Evolutionary conservation across 2,329 filamentous ascomycete species (phyloP).

Genomic region (Rugonectria rugulosa): DNA sequence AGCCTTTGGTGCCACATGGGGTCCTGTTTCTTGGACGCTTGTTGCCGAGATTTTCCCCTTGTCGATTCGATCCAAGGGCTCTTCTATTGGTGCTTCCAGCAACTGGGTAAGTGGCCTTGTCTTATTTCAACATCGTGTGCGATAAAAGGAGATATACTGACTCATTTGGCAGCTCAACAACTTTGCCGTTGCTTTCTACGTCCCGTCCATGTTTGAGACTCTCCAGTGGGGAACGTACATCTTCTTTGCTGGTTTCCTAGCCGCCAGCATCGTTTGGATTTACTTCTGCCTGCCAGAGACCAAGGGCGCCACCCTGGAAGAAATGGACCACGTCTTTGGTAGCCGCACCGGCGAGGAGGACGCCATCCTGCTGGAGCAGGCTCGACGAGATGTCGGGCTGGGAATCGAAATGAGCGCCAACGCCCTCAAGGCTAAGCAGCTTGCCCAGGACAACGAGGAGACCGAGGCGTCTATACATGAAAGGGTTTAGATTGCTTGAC

Average conservation of each 20-base stretch:
- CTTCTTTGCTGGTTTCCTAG: constrained; percentile 62
- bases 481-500: constrained; percentile 15
- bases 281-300: constrained; percentile 63
- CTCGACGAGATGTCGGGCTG: constrained; percentile 33
- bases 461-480: constrained; percentile 24
- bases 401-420: constrained; percentile 24
- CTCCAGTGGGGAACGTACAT: constrained; percentile 62
- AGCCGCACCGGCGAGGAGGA: constrained; percentile 44
- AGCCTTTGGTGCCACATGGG: constrained; percentile 51
- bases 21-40: constrained; percentile 57
- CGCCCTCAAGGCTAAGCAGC: constrained; percentile 30
- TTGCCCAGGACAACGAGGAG: constrained; percentile 28
- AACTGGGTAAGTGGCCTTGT: constrained; percentile 47
- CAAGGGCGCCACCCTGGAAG: constrained; percentile 61
- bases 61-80: constrained; percentile 53
- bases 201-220: constrained; percentile 48
- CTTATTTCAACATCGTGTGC: background rate
- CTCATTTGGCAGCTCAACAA: constrained; percentile 46
- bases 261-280: constrained; percentile 55
- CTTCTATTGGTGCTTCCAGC: constrained; percentile 50
- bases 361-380: constrained; percentile 31
- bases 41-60: constrained; percentile 56
- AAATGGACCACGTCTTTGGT: constrained; percentile 61
- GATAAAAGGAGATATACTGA: background rate
- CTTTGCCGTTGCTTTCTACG: constrained; percentile 56